phyloP scores from a whole-genome alignment of 768 basidiomycete genomes.

The Mycena albidolilacea region DNA sequence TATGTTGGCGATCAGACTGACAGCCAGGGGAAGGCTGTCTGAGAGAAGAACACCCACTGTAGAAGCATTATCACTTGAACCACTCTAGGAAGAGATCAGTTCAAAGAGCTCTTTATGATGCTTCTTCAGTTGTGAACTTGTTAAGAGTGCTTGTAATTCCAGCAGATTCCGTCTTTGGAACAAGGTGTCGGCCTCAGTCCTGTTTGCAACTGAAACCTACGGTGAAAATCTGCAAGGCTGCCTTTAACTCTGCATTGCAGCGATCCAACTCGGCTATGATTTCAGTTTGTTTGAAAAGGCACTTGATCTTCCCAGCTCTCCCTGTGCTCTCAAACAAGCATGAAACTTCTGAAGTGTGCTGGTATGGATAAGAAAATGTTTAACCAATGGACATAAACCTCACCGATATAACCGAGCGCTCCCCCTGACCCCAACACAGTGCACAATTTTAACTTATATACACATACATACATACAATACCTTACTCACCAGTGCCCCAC shows the following conservation, averaged over 20 bases:
- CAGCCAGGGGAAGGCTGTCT: constrained; percentile 20
- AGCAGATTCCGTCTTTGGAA: neutral
- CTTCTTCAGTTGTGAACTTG: neutral
- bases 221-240: neutral
- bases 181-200: neutral
- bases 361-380: too few relatives aligned
- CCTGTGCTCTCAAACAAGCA: neutral
- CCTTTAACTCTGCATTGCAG: neutral
- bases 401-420: too few relatives aligned
- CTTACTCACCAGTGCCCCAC: too few relatives aligned
- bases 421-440: too few relatives aligned
- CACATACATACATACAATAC: too few relatives aligned
- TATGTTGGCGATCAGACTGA: constrained; percentile 22
- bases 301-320: constrained; percentile 9
- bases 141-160: neutral
- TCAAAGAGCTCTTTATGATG: constrained; percentile 28
- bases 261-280: neutral
- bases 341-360: too few relatives aligned
- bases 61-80: neutral
- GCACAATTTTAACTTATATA: too few relatives aligned
- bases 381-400: too few relatives aligned
- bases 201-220: neutral
- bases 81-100: constrained; percentile 16
- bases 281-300: constrained; percentile 19
- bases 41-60: constrained; percentile 11